Evolutionary conservation across 352 stramenopile genomes (phyloP).

Genomic region (Globisporangium cystogenes): DNA sequence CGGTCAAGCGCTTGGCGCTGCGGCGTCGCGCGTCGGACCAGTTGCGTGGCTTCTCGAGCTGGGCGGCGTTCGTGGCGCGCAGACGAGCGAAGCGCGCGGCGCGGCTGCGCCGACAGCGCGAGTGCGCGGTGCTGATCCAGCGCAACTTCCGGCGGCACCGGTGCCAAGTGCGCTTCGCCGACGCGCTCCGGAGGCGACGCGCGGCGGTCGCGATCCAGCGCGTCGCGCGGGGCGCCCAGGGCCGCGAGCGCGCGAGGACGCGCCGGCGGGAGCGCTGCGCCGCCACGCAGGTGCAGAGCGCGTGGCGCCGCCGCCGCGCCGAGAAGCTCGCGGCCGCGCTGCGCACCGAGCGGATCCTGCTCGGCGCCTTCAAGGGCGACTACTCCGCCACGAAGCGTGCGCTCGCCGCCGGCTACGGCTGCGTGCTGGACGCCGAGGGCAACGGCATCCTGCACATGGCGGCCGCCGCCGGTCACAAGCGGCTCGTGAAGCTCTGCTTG

Average conservation of each 20-base stretch:
- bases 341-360: slow-evolving; percentile 52
- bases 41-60: slow-evolving; percentile 12
- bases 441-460: slow-evolving; percentile 74
- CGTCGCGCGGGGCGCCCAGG: slow-evolving; percentile 39
- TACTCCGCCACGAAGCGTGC: slow-evolving; percentile 61
- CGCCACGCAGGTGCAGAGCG: slow-evolving; percentile 43
- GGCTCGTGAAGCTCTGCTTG: slow-evolving; percentile 79
- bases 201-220: slow-evolving; percentile 56
- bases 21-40: slow-evolving; percentile 11
- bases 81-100: slow-evolving; percentile 35
- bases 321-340: slow-evolving; percentile 25
- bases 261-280: slow-evolving; percentile 35
- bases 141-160: slow-evolving; percentile 50
- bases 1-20: slow-evolving; percentile 30
- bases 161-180: slow-evolving; percentile 44
- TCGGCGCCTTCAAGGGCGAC: slow-evolving; percentile 66
- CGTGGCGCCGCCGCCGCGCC: slow-evolving; percentile 45
- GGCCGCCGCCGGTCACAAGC: slow-evolving; percentile 59
- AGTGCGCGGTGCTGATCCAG: slow-evolving; percentile 58
- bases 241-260: slow-evolving; percentile 26
- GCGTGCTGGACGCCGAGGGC: slow-evolving; percentile 44
- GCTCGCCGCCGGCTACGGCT: slow-evolving; percentile 41
- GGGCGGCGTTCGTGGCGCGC: slow-evolving; percentile 15
- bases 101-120: slow-evolving; percentile 23
- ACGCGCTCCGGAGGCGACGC: slow-evolving; percentile 25